A percentile compares a stretch with the other conserved stretches of the same genome.
Conservation (phyloP, 2,329 filamentous ascomycete species). For the Fusarium sp. region DNA sequence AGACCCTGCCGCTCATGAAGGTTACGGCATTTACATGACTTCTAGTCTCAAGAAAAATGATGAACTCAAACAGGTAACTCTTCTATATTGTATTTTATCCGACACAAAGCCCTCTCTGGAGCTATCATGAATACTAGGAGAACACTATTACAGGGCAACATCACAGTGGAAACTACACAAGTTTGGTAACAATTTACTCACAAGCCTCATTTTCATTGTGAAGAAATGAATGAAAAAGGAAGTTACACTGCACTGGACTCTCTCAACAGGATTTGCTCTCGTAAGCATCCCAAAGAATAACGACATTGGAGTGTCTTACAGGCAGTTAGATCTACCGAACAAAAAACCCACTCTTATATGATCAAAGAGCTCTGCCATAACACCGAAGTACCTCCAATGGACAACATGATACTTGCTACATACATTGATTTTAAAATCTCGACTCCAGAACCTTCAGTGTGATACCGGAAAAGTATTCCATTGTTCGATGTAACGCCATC, state of each 20-base stretch:
- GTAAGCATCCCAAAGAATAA: background rate
- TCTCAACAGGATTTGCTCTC: background rate
- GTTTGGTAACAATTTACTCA: too few species aligned
- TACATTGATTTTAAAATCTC: background rate
- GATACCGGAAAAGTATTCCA: background rate
- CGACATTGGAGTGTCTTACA: background rate
- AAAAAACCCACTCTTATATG: background rate
- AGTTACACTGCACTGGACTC: too few species aligned
- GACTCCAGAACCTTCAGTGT: background rate
- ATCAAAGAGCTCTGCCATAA: background rate
- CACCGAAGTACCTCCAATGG: too few species aligned
- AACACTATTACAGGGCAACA: too few species aligned
- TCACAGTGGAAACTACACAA: background rate
- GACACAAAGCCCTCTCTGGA: background rate
- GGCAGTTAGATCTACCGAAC: background rate
- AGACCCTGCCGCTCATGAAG: background rate
- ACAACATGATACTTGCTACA: background rate
- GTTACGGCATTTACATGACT: background rate
- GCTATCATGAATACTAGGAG: background rate
- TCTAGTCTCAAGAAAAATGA: background rate
- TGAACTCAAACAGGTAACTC: background rate
- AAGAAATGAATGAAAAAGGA: background rate
- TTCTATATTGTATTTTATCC: background rate
- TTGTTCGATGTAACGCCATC: background rate
- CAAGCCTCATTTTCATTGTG: background rate